Evolutionary conservation across 2,329 filamentous ascomycete genomes (phyloP), one percentile per base, ranked within the genome.

Genomic region (Aspergillus floridensis): DNA sequence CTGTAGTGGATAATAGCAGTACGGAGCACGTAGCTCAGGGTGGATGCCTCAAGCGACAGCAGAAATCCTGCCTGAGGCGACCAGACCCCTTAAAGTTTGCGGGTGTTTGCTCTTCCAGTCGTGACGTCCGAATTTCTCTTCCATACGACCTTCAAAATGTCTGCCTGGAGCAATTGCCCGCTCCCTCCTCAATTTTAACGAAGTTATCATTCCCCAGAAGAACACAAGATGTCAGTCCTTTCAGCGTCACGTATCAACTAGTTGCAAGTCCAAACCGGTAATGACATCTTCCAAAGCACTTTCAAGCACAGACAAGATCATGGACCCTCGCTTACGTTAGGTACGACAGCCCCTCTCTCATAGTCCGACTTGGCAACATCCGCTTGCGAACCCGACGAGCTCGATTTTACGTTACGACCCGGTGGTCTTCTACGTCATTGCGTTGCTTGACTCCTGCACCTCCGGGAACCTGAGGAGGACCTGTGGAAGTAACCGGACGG

Each of bases 341-440:
- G 19, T 52, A 22, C 21, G 32, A 32, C 19, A 38, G 31, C 32
- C n/a, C 32, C 35, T n/a, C 31, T 57, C 38, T 38, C 10, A 52
- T 52, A 52, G n/a, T 54, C 58, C 48, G 56, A 55, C 56, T 60
- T 58, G 59, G 59, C 59, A 58, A 58, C 51, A 55, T 48, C 56
- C 56, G 56, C 56, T 58, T 58, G 54, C 47, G 14, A 52, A 52
- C 56, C 52, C 48, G 46, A 22, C 26, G 53, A 44, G 38, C 16
- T 44, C 38, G 38, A n/a, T 10, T 44, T 59, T 56, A 35, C 56
- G 56, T 58, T 56, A 50, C 59, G 35, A 52, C 49, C 24, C 55
- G 49, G n/a, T 41, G 24, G 31, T 54, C 49, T 49, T 61, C 50
- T 61, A 61, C 59, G 59, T 61, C 59, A 61, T 61, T 61, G 26